Evolutionary conservation across 306 rosid genomes (phyloP), one percentile per base, ranked within the genome.

Genomic region (Glycyrrhiza uralensis): DNA sequence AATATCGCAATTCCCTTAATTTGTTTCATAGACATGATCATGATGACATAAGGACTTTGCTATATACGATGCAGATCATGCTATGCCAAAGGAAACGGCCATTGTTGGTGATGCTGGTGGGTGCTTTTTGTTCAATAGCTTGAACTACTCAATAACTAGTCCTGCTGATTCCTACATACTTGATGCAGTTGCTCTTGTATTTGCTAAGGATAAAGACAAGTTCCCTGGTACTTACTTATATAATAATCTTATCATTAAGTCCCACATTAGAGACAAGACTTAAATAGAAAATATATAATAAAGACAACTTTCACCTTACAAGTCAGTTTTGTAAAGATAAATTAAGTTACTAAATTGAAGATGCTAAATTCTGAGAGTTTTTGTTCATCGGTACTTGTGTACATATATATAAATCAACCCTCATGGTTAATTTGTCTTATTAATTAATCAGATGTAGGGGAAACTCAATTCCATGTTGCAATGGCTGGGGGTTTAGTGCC

Each of bases 41-140:
- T 0, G 13, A 61, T 0, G 46, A 33, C 3, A 10, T 0, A 0
- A 6, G 1, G n/a, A n/a, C n/a, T n/a, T n/a, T n/a, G n/a, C n/a
- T n/a, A n/a, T 14, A 24, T 44, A 10, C 44, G 6, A 68, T 51
- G 64, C 84, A 88, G 93, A 88, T 80, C 51, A 75, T 54, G 68
- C 73, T 29, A 75, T 85, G 77, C 85, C 83, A 7, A 36, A 26
- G 76, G 89, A 84, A 63, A 84, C 89, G 0, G 76, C 75, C 42
- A 80, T 88, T 42, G 87, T 86, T 51, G 94, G 94, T 7, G 85
- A 84, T 60, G 85, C 69, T 26, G 83, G 80, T 45, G 85, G 89
- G 12, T 75, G 83, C 47, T 84, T 86, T 67, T 12, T 78, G 50
- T 82, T 68, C 72, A 71, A 7, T 66, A 72, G 83, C 13, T 26